Evolutionary conservation across 441 rosid genomes (phyloP).

Genomic region (Pelargonium cotyledonis): DNA sequence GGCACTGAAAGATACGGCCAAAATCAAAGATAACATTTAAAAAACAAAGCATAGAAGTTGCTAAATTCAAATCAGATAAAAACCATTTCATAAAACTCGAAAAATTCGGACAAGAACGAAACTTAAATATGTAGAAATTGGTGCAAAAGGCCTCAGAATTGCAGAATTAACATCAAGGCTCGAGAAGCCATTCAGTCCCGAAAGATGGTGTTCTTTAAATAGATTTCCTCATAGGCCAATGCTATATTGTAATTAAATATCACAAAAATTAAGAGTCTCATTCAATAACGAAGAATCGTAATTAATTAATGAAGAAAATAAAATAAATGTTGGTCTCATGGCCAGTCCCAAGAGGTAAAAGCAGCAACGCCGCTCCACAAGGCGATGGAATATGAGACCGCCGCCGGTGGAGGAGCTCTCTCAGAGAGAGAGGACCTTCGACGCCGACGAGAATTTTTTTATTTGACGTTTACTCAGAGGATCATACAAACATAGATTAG

Average conservation of each 20-base stretch:
- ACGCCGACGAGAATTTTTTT: constrained; percentile 21
- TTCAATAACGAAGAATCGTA: no score
- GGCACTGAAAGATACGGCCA: no score
- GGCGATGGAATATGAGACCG: constrained; percentile 48
- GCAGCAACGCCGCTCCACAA: constrained; percentile 50
- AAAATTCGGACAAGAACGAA: no score
- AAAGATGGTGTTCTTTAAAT: constrained; percentile 28
- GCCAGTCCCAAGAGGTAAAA: constrained; percentile 41
- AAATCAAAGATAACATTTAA: no score
- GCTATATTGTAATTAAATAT: no score
- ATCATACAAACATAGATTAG: constrained; percentile 32
- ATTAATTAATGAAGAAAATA: neutral
- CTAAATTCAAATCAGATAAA: no score
- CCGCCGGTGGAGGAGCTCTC: constrained; percentile 32
- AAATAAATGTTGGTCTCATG: constrained; percentile 34
- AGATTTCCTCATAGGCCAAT: constrained; percentile 28
- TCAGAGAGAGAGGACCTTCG: constrained; percentile 14
- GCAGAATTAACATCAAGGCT: constrained; percentile 33
- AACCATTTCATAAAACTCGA: no score
- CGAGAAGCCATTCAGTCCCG: constrained; percentile 34
- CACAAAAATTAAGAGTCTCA: no score
- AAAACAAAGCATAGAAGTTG: no score
- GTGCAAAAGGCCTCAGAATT: constrained; percentile 30
- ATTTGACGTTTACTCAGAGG: constrained; percentile 40
- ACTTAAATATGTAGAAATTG: no score